Base-by-base conservation (phyloP, 768 basidiomycete species). In the Russula virescens region DNA sequence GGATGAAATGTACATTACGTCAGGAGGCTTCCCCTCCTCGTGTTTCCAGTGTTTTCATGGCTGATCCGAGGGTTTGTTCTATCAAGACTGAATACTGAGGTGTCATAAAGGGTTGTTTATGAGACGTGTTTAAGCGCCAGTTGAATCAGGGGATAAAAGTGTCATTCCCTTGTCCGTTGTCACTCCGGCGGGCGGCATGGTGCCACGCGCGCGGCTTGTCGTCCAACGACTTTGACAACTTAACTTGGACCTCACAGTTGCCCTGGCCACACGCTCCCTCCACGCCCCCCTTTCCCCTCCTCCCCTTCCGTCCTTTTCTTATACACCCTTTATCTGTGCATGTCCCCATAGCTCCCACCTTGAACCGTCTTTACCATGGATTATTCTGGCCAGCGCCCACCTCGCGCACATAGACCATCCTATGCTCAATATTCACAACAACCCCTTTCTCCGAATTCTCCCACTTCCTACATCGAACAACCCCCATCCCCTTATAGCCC, bases 341-440 rank as follows among this genome's bases (percentile, higher is more conserved):
- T 66, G 60, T 43, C 49, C 61, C 8, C 42, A 34, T 66, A 60
- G 48, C 7, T 18, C 26, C 34, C 10, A 35, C 23, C 31, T 49
- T 48, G 51, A 40, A 56, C 50, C 31, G 40, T 53, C 25, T 25
- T 47, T 26, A 65, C 66, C 58, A 75, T 75, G 75, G 73, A 74
- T 64, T 52, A 69, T 59, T 68, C 71, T 55, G 72, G 72, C 55
- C 75, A 73, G 60, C 75, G 75, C 65, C 75, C 75, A 13, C 75
- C 75, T 45, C 75, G 75, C 60, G 71, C 75, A 58, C 69, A 68
- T 47, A 70, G 74, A 38, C 74, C 73, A 16, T 66, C 63, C 19
- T 52, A 43, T 42, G 23, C 71, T 18, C 70, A 70, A 48, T 55
- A 68, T 46, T 67, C 70, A 26, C 69, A 65, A 21, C 68, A 63